Evolutionary conservation across 495 filamentous ascomycete genomes (phyloP).

Genomic region (Neurospora sp.): DNA sequence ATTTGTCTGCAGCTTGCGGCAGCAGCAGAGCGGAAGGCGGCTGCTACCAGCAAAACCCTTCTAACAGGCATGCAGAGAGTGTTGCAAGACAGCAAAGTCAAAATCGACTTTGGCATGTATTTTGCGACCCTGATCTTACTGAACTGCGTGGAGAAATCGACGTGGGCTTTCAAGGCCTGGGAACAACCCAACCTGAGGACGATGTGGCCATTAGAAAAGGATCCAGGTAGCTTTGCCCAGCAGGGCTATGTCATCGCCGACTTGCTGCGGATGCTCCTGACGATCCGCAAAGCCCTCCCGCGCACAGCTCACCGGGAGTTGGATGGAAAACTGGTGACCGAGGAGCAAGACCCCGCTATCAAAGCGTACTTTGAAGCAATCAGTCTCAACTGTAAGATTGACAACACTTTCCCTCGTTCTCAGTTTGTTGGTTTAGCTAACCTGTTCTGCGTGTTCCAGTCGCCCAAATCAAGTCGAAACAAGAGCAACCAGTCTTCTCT

Average conservation of each 20-base stretch:
- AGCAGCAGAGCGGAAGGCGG: constrained; percentile 63
- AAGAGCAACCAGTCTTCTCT: constrained; percentile 45
- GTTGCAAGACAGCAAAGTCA: constrained; percentile 61
- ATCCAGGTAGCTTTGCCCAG: constrained; percentile 51
- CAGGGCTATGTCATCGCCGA: constrained; percentile 67
- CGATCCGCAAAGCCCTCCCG: constrained; percentile 61
- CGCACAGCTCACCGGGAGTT: constrained; percentile 42
- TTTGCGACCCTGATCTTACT: constrained; percentile 63
- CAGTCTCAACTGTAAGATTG: constrained; percentile 47
- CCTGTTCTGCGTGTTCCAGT: constrained; percentile 11
- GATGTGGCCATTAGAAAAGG: constrained; percentile 63
- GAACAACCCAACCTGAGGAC: constrained; percentile 47
- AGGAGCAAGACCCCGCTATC: constrained; percentile 43
- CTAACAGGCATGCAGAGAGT: constrained; percentile 69
- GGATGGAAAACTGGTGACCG: constrained; percentile 44
- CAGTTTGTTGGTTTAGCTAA: constrained; percentile 1
- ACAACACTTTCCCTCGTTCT: not conserved
- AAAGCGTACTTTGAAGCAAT: constrained; percentile 53
- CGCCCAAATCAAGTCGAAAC: constrained; percentile 27
- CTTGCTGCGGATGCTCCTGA: constrained; percentile 63
- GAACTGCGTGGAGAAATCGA: constrained; percentile 75
- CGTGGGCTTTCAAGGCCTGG: constrained; percentile 70
- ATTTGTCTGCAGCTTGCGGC: constrained; percentile 63
- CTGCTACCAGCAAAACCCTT: constrained; percentile 52
- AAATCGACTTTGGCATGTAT: constrained; percentile 62